These are phyloP conservation scores for Tetrahymena malaccensis DNA, from an alignment of 73 alveolate genomes.

Conservation along the genomic window DNA sequence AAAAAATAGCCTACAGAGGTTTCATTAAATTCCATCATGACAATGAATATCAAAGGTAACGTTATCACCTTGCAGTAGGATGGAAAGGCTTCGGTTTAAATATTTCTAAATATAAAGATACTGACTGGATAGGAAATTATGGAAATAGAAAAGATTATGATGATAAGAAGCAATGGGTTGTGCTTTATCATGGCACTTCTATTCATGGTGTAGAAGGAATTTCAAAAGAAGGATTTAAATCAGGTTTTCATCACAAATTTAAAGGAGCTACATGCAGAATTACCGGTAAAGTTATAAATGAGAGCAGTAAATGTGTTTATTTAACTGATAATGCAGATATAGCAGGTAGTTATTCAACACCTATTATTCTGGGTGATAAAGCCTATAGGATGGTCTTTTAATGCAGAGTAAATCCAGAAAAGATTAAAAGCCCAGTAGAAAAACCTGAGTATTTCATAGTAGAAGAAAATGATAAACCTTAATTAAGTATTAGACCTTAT, in stretches of 20 bases:
- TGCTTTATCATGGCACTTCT: background rate
- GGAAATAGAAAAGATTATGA: background rate
- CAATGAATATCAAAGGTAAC: background rate
- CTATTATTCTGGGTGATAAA: background rate
- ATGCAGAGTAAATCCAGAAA: background rate
- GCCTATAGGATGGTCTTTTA: background rate
- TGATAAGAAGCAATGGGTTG: background rate
- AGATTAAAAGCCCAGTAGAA: background rate
- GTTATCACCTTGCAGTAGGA: background rate
- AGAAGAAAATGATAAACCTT: background rate
- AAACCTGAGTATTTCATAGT: background rate
- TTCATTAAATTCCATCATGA: background rate
- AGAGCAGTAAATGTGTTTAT: background rate
- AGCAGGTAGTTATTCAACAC: background rate
- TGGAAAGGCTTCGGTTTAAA: background rate
- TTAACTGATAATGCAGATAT: background rate
- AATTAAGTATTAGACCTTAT: background rate
- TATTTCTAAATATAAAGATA: background rate
- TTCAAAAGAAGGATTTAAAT: background rate
- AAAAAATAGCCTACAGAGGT: background rate
- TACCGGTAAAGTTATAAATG: background rate
- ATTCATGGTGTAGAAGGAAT: background rate
- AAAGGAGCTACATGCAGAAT: background rate
- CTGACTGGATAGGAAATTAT: background rate
- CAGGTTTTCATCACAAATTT: background rate